These are phyloP conservation scores for Lipomyces anomalus DNA, from an alignment of 805 yeast species.

Conservation along the genomic window DNA sequence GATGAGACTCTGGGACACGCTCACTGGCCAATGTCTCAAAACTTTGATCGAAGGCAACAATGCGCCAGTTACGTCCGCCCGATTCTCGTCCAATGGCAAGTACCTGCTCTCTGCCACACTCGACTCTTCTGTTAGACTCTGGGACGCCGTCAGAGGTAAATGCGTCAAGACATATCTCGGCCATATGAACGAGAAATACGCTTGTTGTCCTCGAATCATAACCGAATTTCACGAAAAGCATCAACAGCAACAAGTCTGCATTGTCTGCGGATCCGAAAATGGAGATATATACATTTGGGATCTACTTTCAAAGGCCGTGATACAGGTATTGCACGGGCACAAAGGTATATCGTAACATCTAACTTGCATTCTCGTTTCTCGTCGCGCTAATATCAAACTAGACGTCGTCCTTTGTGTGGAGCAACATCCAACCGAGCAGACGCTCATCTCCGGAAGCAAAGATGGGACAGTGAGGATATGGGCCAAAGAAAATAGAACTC, in stretches of 20 bases:
- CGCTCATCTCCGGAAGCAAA: constrained; percentile 22
- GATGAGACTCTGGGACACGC: constrained; percentile 71
- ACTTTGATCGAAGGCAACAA: constrained; percentile 78
- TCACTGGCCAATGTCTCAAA: constrained; percentile 84
- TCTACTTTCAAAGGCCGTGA: constrained; percentile 52
- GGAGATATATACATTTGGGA: constrained; percentile 60
- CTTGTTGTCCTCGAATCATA: constrained; percentile 31
- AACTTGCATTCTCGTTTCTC: no score
- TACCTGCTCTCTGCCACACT: constrained; percentile 71
- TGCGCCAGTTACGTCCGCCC: constrained; percentile 65
- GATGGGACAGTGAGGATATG: constrained; percentile 19
- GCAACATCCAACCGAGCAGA: constrained; percentile 22
- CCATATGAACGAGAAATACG: constrained; percentile 41
- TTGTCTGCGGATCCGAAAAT: constrained; percentile 55
- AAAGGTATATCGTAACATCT: no score
- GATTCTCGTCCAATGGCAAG: constrained; percentile 79
- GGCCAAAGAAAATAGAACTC: constrained; percentile 5
- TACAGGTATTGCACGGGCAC: constrained; percentile 30
- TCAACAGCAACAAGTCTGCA: constrained; percentile 3
- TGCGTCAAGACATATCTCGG: constrained; percentile 65
- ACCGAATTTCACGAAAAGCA: constrained; percentile 1
- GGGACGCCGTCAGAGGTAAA: constrained; percentile 81
- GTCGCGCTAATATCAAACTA: no score
- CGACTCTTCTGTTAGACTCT: constrained; percentile 73
- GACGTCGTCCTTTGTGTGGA: constrained; percentile 25